Base-by-base conservation (phyloP, 768 basidiomycete species). In the Tephrocybe rancida region DNA sequence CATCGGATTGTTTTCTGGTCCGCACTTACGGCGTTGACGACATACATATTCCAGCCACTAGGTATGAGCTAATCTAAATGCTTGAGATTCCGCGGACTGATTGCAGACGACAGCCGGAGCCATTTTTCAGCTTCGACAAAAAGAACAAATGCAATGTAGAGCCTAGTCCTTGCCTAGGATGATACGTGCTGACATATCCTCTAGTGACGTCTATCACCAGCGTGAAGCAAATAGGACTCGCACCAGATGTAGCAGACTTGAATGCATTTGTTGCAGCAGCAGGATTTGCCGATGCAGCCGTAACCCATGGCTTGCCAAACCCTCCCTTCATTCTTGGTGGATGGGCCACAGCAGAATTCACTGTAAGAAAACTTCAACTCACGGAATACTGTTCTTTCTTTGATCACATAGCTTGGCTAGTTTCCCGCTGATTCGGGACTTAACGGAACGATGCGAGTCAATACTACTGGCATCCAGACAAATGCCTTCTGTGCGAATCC, bases 211-310 rank as follows among this genome's bases (percentile, higher is more conserved):
- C 45, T 6, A 77, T 81, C n/a, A 73, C 67, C 2, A 76, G 77
- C 53, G 70, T 59, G n/a, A 67, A 73, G 35, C 62, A 61, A 1
- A 54, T 86, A 29, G 80, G 77, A 6, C 75, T 85, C 19, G 67
- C 71, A 7, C 75, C 78, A 3, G 72, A 75, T 52, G 67, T 80
- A 16, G 50, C 61, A 18, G 64, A 76, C 7, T 60, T 87, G 43
- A 79, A 78, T 38, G 74, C 75, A 16, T 87, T 86, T 61, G 68
- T 81, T 9, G 82, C 86, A 24, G 82, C 86, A 7, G 78, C 83
- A 7, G 86, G 86, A 58, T 81, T 75, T 56, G 73, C 76, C 3
- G 76, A 79, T 42, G 74, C 77, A 16, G 72, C 77, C 5, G 74
- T 74, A 3, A 65, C 76, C 32, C 73, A 81, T 56, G 60, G 65